Conservation (phyloP, 139 green algal genomes). For the Spirogloea muscicola region DNA sequence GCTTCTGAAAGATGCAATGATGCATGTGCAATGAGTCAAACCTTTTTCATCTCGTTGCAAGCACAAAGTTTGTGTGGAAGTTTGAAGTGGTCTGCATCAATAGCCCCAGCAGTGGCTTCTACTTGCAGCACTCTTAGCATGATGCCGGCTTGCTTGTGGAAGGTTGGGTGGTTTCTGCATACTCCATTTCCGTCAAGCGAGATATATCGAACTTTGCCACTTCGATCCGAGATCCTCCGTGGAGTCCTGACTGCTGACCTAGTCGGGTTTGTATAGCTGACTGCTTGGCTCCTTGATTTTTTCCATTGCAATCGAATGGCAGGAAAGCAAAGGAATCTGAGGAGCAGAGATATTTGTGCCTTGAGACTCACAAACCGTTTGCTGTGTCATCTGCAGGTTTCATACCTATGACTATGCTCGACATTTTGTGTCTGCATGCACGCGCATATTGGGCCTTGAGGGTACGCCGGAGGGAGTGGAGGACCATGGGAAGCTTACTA, state of each 20-base stretch:
- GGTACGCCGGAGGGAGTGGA: slow-evolving; percentile 84
- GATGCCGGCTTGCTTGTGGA: no score
- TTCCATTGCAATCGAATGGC: background rate
- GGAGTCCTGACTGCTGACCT: slow-evolving; percentile 89
- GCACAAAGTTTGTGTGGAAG: no score
- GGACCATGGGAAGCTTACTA: slow-evolving; percentile 58
- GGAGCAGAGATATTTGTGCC: slow-evolving; percentile 1
- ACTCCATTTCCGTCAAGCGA: slow-evolving; percentile 96
- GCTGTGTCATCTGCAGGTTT: slow-evolving; percentile 67
- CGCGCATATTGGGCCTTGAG: slow-evolving; percentile 93
- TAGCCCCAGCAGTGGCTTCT: no score
- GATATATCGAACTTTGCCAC: slow-evolving; percentile 94
- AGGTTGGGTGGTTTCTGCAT: slow-evolving; percentile 91
- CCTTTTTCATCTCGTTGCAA: no score
- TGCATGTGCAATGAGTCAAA: no score
- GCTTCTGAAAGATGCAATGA: no score
- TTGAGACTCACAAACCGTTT: background rate
- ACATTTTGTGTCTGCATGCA: slow-evolving; percentile 93
- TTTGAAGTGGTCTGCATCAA: no score
- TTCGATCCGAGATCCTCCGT: slow-evolving; percentile 83
- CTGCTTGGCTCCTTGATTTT: background rate
- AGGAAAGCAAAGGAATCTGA: background rate
- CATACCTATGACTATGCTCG: slow-evolving; percentile 98
- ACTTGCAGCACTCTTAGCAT: no score
- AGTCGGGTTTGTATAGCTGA: slow-evolving; percentile 54